These are phyloP conservation scores for Myxozyma lipomycoides DNA, from an alignment of 805 yeast genomes.

Conservation along the genomic window DNA sequence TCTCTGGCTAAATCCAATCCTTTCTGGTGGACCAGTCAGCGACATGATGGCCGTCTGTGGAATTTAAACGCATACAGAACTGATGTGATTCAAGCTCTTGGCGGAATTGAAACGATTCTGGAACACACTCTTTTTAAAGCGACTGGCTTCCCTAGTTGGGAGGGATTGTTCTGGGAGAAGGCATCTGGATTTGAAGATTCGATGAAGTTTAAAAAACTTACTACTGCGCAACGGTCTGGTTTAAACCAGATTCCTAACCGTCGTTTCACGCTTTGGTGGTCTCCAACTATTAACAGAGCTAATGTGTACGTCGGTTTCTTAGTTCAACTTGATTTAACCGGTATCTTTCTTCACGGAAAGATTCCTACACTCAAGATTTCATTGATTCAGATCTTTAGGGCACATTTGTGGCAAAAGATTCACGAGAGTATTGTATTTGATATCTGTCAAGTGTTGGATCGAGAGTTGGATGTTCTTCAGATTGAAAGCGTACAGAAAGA, in stretches of 20 bases:
- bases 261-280: constrained; percentile 98
- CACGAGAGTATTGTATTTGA: constrained; percentile 95
- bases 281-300: constrained; percentile 97
- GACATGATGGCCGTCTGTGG: constrained; percentile 96
- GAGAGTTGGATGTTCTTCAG: constrained; percentile 75
- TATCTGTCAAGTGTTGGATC: constrained; percentile 85
- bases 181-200: constrained; percentile 97
- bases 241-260: constrained; percentile 96
- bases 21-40: constrained; percentile 93
- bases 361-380: constrained; percentile 96
- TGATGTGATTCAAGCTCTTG: constrained; percentile 94
- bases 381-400: constrained; percentile 90
- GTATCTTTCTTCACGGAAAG: constrained; percentile 94
- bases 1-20: constrained; percentile 73
- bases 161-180: constrained; percentile 97
- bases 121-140: constrained; percentile 95
- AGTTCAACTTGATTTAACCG: constrained; percentile 93
- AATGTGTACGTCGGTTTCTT: constrained; percentile 96
- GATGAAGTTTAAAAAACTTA: constrained; percentile 85
- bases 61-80: constrained; percentile 86
- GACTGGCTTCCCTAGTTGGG: constrained; percentile 98
- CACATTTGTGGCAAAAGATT: constrained; percentile 98
- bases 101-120: constrained; percentile 92
- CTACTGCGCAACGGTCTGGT: constrained; percentile 97
- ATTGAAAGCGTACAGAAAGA: constrained; percentile 85